phyloP scores from a whole-genome alignment of 2,329 filamentous ascomycete species.

The Arthrobotrys megalospora region DNA sequence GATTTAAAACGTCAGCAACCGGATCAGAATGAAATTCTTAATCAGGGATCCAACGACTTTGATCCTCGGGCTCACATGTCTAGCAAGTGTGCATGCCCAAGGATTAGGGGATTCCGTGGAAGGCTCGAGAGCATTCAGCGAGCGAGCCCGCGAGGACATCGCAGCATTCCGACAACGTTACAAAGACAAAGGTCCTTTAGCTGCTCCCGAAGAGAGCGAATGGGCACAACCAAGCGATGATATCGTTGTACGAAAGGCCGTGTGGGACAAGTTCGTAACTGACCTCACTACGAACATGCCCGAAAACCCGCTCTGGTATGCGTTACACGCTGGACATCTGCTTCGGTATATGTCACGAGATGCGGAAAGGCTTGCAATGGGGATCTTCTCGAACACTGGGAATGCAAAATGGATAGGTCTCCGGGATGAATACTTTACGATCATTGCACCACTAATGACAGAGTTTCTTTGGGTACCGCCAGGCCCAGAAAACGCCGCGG shows the following conservation, averaged over 20 bases:
- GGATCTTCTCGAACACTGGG: neutral
- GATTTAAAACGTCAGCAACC: too few species aligned
- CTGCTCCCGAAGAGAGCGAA: slow-evolving; percentile 4
- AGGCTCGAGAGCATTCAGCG: neutral
- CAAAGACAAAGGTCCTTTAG: neutral
- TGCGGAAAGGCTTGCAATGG: neutral
- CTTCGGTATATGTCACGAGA: slow-evolving; percentile 30
- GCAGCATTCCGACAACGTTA: slow-evolving; percentile 1
- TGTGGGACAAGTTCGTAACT: slow-evolving; percentile 34
- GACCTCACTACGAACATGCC: slow-evolving; percentile 34
- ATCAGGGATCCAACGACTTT: neutral
- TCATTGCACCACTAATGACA: slow-evolving; percentile 41
- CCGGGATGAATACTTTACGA: slow-evolving; percentile 23
- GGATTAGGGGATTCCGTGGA: neutral
- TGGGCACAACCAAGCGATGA: slow-evolving; percentile 27
- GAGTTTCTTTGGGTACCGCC: slow-evolving; percentile 18
- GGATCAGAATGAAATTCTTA: neutral
- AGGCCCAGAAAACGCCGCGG: neutral
- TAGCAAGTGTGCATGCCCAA: slow-evolving; percentile 1
- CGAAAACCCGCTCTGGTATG: slow-evolving; percentile 45
- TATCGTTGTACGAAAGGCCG: slow-evolving; percentile 17
- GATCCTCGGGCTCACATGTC: neutral
- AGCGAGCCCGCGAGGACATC: neutral
- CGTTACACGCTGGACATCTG: slow-evolving; percentile 19
- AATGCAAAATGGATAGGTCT: slow-evolving; percentile 16